phyloP scores from a whole-genome alignment of 768 basidiomycete genomes.

The Auricularia sp. region DNA sequence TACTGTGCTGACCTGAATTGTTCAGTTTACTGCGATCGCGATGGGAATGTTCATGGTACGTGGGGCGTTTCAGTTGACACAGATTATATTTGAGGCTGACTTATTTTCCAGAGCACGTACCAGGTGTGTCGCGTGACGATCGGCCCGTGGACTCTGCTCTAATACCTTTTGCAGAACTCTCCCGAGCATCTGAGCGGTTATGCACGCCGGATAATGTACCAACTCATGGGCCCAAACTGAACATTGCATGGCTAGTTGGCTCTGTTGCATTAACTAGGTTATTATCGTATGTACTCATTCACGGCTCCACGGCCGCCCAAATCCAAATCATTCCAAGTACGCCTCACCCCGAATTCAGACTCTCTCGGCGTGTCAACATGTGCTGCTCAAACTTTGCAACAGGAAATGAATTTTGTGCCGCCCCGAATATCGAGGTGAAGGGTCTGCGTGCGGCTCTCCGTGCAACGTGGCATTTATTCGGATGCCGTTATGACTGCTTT shows the following conservation, averaged over 20 bases:
- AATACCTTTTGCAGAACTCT: conserved; percentile 35
- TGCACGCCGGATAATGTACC: conserved; percentile 73
- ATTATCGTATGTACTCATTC: neutral
- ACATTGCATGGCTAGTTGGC: neutral
- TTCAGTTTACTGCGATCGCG: conserved; percentile 55
- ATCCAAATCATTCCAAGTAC: no score
- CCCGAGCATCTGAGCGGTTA: conserved; percentile 76
- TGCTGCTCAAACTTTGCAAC: no score
- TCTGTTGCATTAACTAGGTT: neutral
- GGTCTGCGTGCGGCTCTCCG: no score
- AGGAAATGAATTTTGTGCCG: no score
- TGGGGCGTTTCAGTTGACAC: conserved; percentile 4
- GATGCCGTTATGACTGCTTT: no score
- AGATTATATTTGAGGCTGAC: neutral
- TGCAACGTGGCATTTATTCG: no score
- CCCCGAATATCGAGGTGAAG: no score
- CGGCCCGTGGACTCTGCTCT: neutral
- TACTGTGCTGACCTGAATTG: conserved; percentile 1
- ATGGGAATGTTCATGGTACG: conserved; percentile 86
- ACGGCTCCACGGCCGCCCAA: no score
- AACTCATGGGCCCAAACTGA: conserved; percentile 81
- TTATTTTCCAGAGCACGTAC: conserved; percentile 42
- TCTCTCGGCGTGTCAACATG: no score
- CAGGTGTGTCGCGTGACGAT: conserved; percentile 33
- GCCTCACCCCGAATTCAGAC: no score